Evolutionary conservation across 345 rosid genomes (phyloP).

Genomic region (Salix arbutifolia): DNA sequence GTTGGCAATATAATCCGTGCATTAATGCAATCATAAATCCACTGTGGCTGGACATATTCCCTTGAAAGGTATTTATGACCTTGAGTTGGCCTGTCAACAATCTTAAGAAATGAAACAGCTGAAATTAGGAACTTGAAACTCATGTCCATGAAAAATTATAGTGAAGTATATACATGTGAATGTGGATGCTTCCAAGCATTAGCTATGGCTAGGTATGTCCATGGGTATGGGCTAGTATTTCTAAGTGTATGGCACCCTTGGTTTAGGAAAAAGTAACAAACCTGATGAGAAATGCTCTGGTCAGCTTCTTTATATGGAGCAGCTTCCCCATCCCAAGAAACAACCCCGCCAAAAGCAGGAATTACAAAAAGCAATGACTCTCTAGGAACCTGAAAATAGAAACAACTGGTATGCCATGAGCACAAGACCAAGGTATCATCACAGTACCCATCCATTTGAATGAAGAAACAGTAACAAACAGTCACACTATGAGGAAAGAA

Average conservation of each 20-base stretch:
- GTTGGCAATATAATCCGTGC: constrained; percentile 70
- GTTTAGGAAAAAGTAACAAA: constrained; percentile 21
- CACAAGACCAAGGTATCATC: neutral
- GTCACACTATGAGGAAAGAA: neutral
- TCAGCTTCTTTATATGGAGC: constrained; percentile 78
- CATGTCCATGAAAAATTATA: neutral
- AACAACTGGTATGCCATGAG: neutral
- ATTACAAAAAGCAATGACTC: constrained; percentile 84
- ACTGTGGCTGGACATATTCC: constrained; percentile 90
- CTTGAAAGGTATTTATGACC: constrained; percentile 79
- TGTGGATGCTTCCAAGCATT: neutral
- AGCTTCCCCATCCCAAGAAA: constrained; percentile 96
- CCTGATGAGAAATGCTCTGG: constrained; percentile 89
- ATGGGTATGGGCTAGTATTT: neutral
- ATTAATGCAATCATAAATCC: constrained; percentile 83
- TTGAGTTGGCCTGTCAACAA: constrained; percentile 83
- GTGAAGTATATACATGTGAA: neutral
- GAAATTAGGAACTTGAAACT: neutral
- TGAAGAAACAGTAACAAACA: neutral
- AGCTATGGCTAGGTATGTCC: neutral
- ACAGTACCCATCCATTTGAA: constrained; percentile 1
- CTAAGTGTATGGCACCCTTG: neutral
- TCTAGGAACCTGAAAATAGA: constrained; percentile 71
- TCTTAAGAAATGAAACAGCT: constrained; percentile 41
- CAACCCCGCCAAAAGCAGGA: constrained; percentile 90